phyloP scores from a whole-genome alignment of 1,284 basidiomycete species.

The Cystobasidiaceae sp. region DNA sequence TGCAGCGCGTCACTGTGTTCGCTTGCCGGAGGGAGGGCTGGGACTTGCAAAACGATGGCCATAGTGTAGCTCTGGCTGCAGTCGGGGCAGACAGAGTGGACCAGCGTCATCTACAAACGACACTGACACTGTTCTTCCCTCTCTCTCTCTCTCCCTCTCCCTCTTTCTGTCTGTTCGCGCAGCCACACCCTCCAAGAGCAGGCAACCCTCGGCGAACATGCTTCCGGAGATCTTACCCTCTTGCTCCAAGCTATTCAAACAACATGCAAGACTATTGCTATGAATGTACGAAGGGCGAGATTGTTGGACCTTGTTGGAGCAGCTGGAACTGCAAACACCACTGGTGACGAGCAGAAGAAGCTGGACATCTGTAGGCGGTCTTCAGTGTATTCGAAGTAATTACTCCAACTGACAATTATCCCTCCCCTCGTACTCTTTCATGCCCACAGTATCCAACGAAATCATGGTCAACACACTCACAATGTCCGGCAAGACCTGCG shows the following conservation, averaged over 20 bases:
- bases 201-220: conserved; percentile 45
- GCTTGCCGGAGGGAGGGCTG: too few species aligned
- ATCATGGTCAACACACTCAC: conserved; percentile 83
- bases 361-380: conserved; percentile 64
- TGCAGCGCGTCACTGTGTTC: too few species aligned
- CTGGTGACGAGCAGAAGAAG: conserved; percentile 99
- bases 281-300: conserved; percentile 92
- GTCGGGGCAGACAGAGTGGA: too few species aligned
- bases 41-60: too few species aligned
- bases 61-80: too few species aligned
- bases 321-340: conserved; percentile 92
- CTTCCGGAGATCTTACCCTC: conserved; percentile 90
- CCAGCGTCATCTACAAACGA: too few species aligned
- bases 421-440: background rate
- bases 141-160: background rate
- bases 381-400: conserved; percentile 6
- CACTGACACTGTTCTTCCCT: too few species aligned
- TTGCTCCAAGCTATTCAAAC: conserved; percentile 93
- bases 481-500: conserved; percentile 77
- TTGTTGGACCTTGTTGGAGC: conserved; percentile 95
- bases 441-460: conserved; percentile 74
- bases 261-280: conserved; percentile 87
- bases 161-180: background rate
- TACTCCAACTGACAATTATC: background rate
- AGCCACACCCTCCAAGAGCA: conserved; percentile 32